Evolutionary conservation across 495 filamentous ascomycete species (phyloP).

Genomic region (Aspergillus hancockii): DNA sequence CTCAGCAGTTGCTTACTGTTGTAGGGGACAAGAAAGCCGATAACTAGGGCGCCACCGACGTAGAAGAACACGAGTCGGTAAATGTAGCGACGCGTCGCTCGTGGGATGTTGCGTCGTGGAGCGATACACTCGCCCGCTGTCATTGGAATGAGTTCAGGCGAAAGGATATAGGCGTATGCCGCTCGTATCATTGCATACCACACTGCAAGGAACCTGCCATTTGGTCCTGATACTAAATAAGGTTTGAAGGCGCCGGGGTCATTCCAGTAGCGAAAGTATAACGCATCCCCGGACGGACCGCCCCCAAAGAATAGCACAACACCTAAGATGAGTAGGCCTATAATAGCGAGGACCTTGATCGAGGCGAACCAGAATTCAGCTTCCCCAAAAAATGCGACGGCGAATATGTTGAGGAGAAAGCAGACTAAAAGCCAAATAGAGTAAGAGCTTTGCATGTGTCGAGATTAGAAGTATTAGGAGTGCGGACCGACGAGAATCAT

Average conservation of each 20-base stretch:
- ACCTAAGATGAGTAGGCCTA: slow-evolving; percentile 66
- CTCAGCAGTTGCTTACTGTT: slow-evolving; percentile 56
- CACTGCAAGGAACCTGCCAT: slow-evolving; percentile 43
- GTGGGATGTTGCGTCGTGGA: slow-evolving; percentile 74
- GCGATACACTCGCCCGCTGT: slow-evolving; percentile 79
- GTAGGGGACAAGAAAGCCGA: slow-evolving; percentile 53
- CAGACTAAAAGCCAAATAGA: slow-evolving; percentile 61
- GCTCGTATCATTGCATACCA: slow-evolving; percentile 46
- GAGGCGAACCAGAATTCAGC: slow-evolving; percentile 73
- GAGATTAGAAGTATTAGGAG: not conserved
- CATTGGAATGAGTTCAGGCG: slow-evolving; percentile 72
- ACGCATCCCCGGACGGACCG: slow-evolving; percentile 58
- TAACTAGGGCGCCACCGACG: slow-evolving; percentile 52
- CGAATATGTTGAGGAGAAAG: slow-evolving; percentile 64
- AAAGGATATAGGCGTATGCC: slow-evolving; percentile 56
- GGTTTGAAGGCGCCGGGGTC: slow-evolving; percentile 68
- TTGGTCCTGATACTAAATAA: slow-evolving; percentile 35
- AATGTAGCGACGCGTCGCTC: slow-evolving; percentile 77
- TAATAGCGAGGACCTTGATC: slow-evolving; percentile 73
- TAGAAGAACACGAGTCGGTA: slow-evolving; percentile 86
- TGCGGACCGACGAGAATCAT: slow-evolving; percentile 62
- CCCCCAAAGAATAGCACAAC: slow-evolving; percentile 69
- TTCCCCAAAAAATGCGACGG: slow-evolving; percentile 69
- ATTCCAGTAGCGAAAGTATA: slow-evolving; percentile 75
- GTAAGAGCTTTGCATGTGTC: not conserved